Conservation (phyloP, 768 basidiomycete species). For the Gloeophyllum trabeum region DNA sequence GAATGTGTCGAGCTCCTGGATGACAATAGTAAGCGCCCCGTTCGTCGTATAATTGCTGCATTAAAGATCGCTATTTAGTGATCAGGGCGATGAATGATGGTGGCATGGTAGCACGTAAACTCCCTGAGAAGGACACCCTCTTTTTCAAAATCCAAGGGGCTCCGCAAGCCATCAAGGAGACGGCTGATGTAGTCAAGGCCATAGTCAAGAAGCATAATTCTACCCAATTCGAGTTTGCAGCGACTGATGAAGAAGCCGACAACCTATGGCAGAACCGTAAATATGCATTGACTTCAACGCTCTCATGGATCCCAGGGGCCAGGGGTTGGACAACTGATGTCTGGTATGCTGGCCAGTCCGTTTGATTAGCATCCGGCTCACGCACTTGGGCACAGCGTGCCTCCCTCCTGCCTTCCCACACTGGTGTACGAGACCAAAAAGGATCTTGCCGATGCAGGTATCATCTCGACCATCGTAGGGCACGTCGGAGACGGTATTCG, state of each 20-base stretch:
- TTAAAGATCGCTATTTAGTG: conserved; percentile 26
- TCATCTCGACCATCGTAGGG: conserved; percentile 64
- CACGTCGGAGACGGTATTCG: conserved; percentile 69
- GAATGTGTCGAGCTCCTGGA: conserved; percentile 89
- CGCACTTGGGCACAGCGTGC: conserved; percentile 14
- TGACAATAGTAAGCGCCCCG: conserved; percentile 40
- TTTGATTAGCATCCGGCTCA: neutral
- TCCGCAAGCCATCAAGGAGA: conserved; percentile 38
- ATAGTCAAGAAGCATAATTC: conserved; percentile 64
- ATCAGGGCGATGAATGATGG: conserved; percentile 68
- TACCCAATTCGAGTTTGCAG: conserved; percentile 58
- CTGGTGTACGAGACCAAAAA: conserved; percentile 70
- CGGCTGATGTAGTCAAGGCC: conserved; percentile 44
- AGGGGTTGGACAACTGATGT: conserved; percentile 86
- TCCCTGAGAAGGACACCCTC: conserved; percentile 66
- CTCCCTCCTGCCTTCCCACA: conserved; percentile 40
- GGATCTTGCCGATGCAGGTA: conserved; percentile 50
- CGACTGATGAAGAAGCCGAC: conserved; percentile 63
- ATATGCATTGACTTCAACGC: conserved; percentile 63
- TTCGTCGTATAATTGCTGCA: neutral
- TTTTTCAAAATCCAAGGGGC: conserved; percentile 92
- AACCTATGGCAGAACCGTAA: conserved; percentile 82
- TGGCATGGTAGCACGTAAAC: conserved; percentile 47
- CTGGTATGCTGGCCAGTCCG: conserved; percentile 35
- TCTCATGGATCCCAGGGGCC: conserved; percentile 51